Conservation (phyloP, 768 basidiomycete genomes). For the Scleroderma bovista region DNA sequence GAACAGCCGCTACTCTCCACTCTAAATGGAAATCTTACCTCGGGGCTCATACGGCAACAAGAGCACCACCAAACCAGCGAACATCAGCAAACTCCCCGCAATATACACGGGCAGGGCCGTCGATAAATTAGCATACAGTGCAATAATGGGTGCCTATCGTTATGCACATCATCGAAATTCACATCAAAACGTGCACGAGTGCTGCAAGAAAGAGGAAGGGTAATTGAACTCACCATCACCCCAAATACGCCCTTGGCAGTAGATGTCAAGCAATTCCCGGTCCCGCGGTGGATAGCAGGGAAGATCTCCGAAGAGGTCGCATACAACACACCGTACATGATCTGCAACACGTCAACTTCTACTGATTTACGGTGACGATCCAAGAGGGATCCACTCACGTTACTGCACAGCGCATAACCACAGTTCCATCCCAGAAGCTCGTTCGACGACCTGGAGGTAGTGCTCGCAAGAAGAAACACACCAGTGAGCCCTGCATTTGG, state of each 20-base stretch:
- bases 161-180: not conserved
- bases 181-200: not conserved
- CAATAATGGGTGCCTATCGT: slow-evolving; percentile 65
- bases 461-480: slow-evolving; percentile 66
- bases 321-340: slow-evolving; percentile 75
- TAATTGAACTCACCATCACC: slow-evolving; percentile 47
- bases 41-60: slow-evolving; percentile 69
- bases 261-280: slow-evolving; percentile 61
- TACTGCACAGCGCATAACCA: slow-evolving; percentile 60
- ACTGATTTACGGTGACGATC: no score
- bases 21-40: slow-evolving; percentile 65
- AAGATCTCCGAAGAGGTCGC: slow-evolving; percentile 67
- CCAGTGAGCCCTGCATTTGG: slow-evolving; percentile 63
- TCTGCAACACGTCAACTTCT: slow-evolving; percentile 29
- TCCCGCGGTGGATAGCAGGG: slow-evolving; percentile 67
- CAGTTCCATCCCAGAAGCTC: slow-evolving; percentile 78
- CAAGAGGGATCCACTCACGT: slow-evolving; percentile 32
- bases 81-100: slow-evolving; percentile 57
- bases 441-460: slow-evolving; percentile 65
- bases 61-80: slow-evolving; percentile 53
- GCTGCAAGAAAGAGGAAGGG: not conserved
- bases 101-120: slow-evolving; percentile 71
- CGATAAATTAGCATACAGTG: slow-evolving; percentile 57
- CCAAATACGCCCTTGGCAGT: slow-evolving; percentile 62
- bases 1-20: no score